phyloP scores from a whole-genome alignment of 306 rosid species.

The Trifolium fragiferum region DNA sequence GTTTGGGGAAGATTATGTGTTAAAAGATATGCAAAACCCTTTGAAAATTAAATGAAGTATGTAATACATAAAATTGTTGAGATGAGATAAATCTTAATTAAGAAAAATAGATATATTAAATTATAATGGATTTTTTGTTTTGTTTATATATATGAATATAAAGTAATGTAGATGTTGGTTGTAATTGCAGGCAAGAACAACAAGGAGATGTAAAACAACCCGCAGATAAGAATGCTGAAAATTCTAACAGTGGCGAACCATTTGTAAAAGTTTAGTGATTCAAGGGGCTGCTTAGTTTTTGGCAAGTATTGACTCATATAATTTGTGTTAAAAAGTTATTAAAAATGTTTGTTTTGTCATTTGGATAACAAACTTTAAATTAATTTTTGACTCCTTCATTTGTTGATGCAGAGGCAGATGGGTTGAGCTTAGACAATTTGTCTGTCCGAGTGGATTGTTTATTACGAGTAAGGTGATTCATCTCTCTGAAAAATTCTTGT shows the following conservation, averaged over 20 bases:
- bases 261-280: conserved; percentile 61
- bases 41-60: not conserved
- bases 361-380: conserved; percentile 20
- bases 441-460: conserved; percentile 42
- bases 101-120: not conserved
- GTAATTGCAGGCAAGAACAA: conserved; percentile 75
- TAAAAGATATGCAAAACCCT: conserved; percentile 12
- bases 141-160: not conserved
- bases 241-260: conserved; percentile 67
- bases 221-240: conserved; percentile 68
- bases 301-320: conserved; percentile 32
- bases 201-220: conserved; percentile 75
- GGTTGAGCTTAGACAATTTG: conserved; percentile 51
- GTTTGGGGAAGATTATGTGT: not conserved
- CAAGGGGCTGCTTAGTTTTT: conserved; percentile 32
- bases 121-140: not conserved
- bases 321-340: not conserved
- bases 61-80: conserved; percentile 3
- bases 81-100: not conserved
- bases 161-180: conserved; percentile 22
- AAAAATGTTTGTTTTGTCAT: no score
- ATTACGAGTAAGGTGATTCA: conserved; percentile 49
- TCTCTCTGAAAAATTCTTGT: conserved; percentile 14
- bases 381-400: conserved; percentile 37
- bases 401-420: conserved; percentile 85